These are phyloP conservation scores for Staphylotrichum longicolle DNA, from an alignment of 495 filamentous ascomycete genomes.

Conservation along the genomic window DNA sequence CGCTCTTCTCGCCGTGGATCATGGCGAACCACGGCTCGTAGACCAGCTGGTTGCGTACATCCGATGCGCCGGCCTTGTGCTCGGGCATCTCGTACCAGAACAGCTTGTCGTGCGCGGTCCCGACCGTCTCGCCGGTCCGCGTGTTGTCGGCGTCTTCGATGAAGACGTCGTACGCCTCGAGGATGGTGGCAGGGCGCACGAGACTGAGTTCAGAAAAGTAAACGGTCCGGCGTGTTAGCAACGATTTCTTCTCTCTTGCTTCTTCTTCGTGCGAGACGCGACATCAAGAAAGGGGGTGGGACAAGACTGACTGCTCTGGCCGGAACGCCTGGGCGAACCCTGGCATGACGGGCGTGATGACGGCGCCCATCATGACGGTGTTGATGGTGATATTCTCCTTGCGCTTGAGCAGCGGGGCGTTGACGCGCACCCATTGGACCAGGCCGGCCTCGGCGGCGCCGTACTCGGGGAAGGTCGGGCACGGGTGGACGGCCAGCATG, in stretches of 20 bases:
- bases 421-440: constrained; percentile 37
- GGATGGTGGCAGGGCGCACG: constrained; percentile 8
- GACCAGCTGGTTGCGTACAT: constrained; percentile 31
- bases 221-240: neutral
- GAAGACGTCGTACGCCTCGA: constrained; percentile 36
- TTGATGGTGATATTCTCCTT: constrained; percentile 46
- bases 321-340: constrained; percentile 37
- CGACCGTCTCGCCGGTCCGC: constrained; percentile 36
- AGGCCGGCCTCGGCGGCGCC: constrained; percentile 42
- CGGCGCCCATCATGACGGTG: constrained; percentile 37
- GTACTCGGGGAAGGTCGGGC: constrained; percentile 42
- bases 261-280: too few species aligned
- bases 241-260: too few species aligned
- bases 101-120: constrained; percentile 36
- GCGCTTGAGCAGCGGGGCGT: constrained; percentile 34
- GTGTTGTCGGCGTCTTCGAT: constrained; percentile 31
- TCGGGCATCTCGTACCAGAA: constrained; percentile 33
- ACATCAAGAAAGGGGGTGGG: too few species aligned
- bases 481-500: constrained; percentile 38
- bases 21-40: constrained; percentile 45
- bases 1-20: constrained; percentile 41
- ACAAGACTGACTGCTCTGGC: constrained; percentile 23
- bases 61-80: constrained; percentile 32
- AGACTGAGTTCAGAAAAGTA: neutral
- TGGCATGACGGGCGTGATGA: constrained; percentile 38